Evolutionary conservation across 352 stramenopile genomes (phyloP).

Genomic region (Saprolegnia parasitica): DNA sequence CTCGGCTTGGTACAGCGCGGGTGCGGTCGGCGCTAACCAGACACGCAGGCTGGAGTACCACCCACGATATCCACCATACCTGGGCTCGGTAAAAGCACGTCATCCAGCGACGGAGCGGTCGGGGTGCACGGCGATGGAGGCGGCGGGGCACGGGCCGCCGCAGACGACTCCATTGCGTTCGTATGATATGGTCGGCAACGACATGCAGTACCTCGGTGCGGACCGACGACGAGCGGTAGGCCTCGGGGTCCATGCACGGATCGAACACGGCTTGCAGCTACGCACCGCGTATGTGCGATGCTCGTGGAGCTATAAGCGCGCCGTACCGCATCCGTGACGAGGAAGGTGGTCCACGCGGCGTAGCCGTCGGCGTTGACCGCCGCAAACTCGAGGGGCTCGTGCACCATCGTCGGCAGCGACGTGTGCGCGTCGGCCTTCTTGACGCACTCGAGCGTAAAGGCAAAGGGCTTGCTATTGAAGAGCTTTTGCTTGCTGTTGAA

Average conservation of each 20-base stretch:
- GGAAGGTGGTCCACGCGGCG: conserved; percentile 14
- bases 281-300: not conserved
- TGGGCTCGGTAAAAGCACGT: not conserved
- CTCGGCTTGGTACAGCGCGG: conserved; percentile 33
- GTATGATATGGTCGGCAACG: not conserved
- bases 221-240: not conserved
- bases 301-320: not conserved
- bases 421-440: conserved; percentile 2
- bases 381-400: conserved; percentile 22
- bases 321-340: conserved; percentile 2
- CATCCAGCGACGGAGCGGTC: not conserved
- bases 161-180: conserved; percentile 2
- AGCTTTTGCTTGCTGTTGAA: conserved; percentile 30
- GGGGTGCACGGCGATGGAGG: not conserved
- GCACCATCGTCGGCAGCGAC: conserved; percentile 10
- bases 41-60: too few relatives aligned
- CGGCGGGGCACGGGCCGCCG: not conserved
- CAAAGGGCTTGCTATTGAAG: conserved; percentile 29
- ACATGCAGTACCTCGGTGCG: too few relatives aligned
- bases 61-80: too few relatives aligned
- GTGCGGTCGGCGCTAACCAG: not conserved
- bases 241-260: not conserved
- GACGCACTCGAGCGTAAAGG: conserved; percentile 23
- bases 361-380: conserved; percentile 16
- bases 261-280: not conserved